Percentiles rank a stretch among this genome's conserved stretches.
These are phyloP conservation scores for Cytospora leucostoma DNA, from an alignment of 2,329 filamentous ascomycete genomes.

Conservation along the genomic window DNA sequence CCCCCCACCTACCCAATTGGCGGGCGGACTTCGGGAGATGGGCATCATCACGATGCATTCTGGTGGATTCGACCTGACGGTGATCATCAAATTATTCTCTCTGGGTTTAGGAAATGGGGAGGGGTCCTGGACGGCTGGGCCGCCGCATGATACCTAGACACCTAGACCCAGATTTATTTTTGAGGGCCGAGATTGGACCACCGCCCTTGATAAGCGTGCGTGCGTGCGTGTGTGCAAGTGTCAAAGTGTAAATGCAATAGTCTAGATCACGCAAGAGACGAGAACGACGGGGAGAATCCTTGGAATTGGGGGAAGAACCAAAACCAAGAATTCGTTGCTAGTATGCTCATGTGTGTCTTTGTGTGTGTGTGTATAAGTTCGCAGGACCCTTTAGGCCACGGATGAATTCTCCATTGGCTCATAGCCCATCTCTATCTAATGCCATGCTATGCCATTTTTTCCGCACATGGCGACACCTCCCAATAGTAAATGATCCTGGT, in stretches of 20 bases:
- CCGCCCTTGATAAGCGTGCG: not conserved
- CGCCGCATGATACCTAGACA: not conserved
- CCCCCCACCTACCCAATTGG: not conserved
- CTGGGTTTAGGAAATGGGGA: not conserved
- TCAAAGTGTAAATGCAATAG: not conserved
- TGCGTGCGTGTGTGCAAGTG: not conserved
- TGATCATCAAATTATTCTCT: not conserved
- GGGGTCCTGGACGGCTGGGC: not conserved
- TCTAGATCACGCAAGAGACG: not conserved
- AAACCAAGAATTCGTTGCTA: not conserved
- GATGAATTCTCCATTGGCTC: not conserved
- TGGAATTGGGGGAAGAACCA: not conserved
- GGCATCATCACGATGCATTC: not conserved
- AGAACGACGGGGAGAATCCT: not conserved
- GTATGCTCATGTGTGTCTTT: not conserved
- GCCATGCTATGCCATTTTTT: not conserved
- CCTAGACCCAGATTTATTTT: not conserved
- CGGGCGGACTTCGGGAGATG: not conserved
- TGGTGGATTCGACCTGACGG: not conserved
- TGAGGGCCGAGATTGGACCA: not conserved
- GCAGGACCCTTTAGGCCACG: not conserved
- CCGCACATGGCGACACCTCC: not conserved
- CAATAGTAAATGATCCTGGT: not conserved
- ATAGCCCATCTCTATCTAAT: not conserved
- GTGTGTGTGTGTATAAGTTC: not conserved